Conservation (phyloP, 768 basidiomycete genomes). For the Pisolithus tinctorius region DNA sequence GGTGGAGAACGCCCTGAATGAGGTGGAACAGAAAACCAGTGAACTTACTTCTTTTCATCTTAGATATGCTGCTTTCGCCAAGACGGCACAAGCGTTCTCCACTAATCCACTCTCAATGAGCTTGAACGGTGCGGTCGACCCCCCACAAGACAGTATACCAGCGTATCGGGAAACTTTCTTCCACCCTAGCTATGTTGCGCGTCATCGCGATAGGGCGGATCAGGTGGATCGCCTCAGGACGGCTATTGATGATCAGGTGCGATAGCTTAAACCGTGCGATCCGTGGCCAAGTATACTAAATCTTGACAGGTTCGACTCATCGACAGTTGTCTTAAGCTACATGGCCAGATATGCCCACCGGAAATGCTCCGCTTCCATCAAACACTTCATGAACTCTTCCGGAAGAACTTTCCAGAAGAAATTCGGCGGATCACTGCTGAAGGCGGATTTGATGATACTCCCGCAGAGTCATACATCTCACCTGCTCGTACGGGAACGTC, state of each 20-base stretch:
- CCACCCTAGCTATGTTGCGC: slow-evolving; percentile 54
- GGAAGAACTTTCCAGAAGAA: slow-evolving; percentile 78
- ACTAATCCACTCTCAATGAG: slow-evolving; percentile 83
- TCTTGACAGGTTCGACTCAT: slow-evolving; percentile 64
- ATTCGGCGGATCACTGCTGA: slow-evolving; percentile 63
- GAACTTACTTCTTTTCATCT: slow-evolving; percentile 64
- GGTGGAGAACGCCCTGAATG: slow-evolving; percentile 72
- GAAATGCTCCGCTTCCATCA: slow-evolving; percentile 94
- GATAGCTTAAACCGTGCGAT: slow-evolving; percentile 7
- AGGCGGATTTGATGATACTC: slow-evolving; percentile 44
- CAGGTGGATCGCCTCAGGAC: slow-evolving; percentile 64
- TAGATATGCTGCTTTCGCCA: slow-evolving; percentile 72
- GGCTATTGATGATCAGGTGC: slow-evolving; percentile 79
- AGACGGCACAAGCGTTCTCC: slow-evolving; percentile 63
- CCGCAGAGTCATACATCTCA: slow-evolving; percentile 29
- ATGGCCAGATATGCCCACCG: slow-evolving; percentile 72
- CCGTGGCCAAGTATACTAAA: background rate
- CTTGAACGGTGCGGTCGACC: slow-evolving; percentile 82
- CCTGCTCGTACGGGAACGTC: slow-evolving; percentile 17
- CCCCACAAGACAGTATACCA: slow-evolving; percentile 66
- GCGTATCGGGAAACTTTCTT: slow-evolving; percentile 77
- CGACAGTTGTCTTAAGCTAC: slow-evolving; percentile 77
- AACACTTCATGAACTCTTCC: slow-evolving; percentile 80
- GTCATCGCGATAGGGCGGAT: slow-evolving; percentile 64
- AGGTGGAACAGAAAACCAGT: slow-evolving; percentile 74